Percentiles rank a stretch among this genome's conserved stretches.
These are phyloP conservation scores for Penicillium italicum DNA, from an alignment of 2,329 filamentous ascomycete genomes.

Conservation along the genomic window DNA sequence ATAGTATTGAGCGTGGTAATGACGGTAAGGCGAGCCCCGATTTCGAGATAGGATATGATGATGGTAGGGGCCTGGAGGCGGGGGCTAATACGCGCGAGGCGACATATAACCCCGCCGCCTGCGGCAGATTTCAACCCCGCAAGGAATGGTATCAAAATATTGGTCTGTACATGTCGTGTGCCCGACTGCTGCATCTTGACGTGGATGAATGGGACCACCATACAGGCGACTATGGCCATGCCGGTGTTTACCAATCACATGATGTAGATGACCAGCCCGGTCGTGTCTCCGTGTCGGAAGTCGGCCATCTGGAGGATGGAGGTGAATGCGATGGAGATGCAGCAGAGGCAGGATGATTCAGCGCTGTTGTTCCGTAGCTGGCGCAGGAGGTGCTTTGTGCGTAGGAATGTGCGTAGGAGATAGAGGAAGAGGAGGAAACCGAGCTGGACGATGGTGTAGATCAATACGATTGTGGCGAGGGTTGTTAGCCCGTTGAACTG, in stretches of 20 bases:
- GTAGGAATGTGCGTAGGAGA: constrained; percentile 31
- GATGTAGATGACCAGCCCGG: constrained; percentile 32
- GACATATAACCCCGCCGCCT: constrained; percentile 37
- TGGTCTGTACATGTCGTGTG: constrained; percentile 34
- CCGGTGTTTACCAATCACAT: constrained; percentile 43
- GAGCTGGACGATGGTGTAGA: constrained; percentile 37
- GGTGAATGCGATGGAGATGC: constrained; percentile 38
- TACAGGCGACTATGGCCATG: constrained; percentile 32
- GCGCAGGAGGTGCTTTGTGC: constrained; percentile 29
- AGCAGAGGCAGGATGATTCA: constrained; percentile 40
- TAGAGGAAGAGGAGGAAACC: constrained; percentile 30
- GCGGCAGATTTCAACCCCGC: constrained; percentile 42
- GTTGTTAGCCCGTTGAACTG: constrained; percentile 39
- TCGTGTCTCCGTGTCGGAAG: constrained; percentile 28
- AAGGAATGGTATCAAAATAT: constrained; percentile 40
- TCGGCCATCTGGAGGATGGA: constrained; percentile 50
- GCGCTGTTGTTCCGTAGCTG: constrained; percentile 30
- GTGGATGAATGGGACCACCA: constrained; percentile 36
- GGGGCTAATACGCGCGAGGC: constrained; percentile 23
- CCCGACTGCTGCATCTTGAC: constrained; percentile 37
- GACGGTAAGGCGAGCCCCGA: constrained; percentile 35
- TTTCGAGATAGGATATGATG: constrained; percentile 41
- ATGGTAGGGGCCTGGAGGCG: constrained; percentile 39
- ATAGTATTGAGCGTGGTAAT: constrained; percentile 33
- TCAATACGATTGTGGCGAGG: constrained; percentile 40